These are phyloP conservation scores for Naganishia cerealis DNA, from an alignment of 1,284 basidiomycete genomes.

Conservation along the genomic window DNA sequence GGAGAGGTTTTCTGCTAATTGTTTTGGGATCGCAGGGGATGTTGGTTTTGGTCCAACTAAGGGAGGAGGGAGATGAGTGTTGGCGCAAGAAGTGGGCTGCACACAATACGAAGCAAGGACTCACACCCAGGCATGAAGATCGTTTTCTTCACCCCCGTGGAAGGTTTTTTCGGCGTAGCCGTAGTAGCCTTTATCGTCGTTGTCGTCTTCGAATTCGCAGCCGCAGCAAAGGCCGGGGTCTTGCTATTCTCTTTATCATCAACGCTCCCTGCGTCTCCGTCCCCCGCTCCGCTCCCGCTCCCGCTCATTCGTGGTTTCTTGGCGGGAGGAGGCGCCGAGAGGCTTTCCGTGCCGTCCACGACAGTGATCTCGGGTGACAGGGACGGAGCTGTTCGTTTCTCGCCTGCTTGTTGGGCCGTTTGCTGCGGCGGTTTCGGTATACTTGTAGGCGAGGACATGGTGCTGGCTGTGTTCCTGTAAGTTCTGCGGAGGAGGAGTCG, in stretches of 20 bases:
- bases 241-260: not conserved
- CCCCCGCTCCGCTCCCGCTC: too few species aligned
- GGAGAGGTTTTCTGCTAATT: conserved; percentile 18
- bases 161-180: not conserved
- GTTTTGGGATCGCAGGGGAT: conserved; percentile 8
- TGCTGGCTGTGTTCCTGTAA: too few species aligned
- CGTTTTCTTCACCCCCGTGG: conserved; percentile 17
- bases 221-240: not conserved
- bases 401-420: too few species aligned
- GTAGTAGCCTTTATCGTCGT: not conserved
- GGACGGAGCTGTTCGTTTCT: not conserved
- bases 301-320: conserved; percentile 1
- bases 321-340: not conserved
- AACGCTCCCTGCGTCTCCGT: not conserved
- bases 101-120: conserved; percentile 4
- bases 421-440: too few species aligned
- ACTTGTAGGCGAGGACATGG: too few species aligned
- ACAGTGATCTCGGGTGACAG: not conserved
- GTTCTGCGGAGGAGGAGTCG: too few species aligned
- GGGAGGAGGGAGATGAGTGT: not conserved
- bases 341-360: not conserved
- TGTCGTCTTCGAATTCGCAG: not conserved
- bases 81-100: not conserved
- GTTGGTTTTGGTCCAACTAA: conserved; percentile 22
- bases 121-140: conserved; percentile 32